Evolutionary conservation across 306 rosid species (phyloP).

Genomic region (Alnus glutinosa): DNA sequence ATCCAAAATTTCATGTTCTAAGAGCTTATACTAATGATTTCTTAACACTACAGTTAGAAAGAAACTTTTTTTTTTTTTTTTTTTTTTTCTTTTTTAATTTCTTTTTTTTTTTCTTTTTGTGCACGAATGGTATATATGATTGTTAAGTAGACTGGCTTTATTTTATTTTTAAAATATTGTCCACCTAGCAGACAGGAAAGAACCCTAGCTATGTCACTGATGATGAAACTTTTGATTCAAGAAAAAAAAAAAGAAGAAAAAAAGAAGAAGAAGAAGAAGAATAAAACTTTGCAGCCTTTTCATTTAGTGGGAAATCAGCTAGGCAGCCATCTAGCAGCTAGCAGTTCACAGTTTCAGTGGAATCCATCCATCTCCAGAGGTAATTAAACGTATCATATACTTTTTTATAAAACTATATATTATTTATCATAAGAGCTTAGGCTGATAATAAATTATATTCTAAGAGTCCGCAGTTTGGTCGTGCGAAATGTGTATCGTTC

Average conservation of each 20-base stretch:
- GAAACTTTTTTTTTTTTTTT: background rate
- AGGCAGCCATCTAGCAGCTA: constrained; percentile 18
- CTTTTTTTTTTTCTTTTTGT: background rate
- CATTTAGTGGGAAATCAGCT: constrained; percentile 27
- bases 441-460: too few relatives aligned
- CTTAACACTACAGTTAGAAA: constrained; percentile 10
- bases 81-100: too few relatives aligned
- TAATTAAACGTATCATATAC: background rate
- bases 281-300: background rate
- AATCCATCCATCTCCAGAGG: background rate
- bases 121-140: constrained; percentile 39
- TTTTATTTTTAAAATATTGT: constrained; percentile 24
- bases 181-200: constrained; percentile 62
- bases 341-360: background rate
- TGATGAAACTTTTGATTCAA: constrained; percentile 34
- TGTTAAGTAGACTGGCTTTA: constrained; percentile 36
- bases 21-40: constrained; percentile 18
- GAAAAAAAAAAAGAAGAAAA: constrained; percentile 10
- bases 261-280: too few relatives aligned
- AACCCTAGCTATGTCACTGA: constrained; percentile 16
- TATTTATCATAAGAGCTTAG: too few relatives aligned
- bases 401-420: too few relatives aligned
- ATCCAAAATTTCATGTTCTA: constrained; percentile 34
- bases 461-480: too few relatives aligned
- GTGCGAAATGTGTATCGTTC: too few relatives aligned